Base-by-base conservation (phyloP, 192 early-diverging fungal species). In the Powellomyces hirtus region DNA sequence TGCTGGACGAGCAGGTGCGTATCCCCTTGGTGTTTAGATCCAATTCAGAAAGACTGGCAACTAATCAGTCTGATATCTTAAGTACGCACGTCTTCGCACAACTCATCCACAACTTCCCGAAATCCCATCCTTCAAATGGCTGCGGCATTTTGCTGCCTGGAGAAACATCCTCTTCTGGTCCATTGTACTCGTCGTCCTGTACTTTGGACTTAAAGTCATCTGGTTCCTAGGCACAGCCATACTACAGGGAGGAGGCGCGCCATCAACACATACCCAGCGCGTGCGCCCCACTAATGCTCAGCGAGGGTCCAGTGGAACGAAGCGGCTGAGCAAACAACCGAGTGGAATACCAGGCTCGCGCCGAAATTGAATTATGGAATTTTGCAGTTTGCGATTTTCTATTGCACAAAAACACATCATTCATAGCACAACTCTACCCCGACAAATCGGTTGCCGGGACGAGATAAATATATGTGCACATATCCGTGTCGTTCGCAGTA, bases 1-100 rank as follows among this genome's bases (percentile, higher is more conserved):
- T n/a, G n/a, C 36, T 69, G 11, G 67, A 69, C 37, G n/a, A 50
- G n/a, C 38, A 69, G 67, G 67, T 69, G 42, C n/a, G n/a, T n/a
- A n/a, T n/a, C n/a, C n/a, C n/a, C n/a, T n/a, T n/a, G 18, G 59
- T 42, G 8, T 8, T 18, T 42, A 13, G 40, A 42, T 42, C 18
- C 40, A 13, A 42, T 42, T 42, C 10, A 8, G 10, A 42, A 13
- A 13, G 10, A 42, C 40, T 42, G 8, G 40, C 40, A 18, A 13
- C 18, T 8, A 42, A 42, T 36, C 33, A 0, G 36, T 22, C 35
- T 10, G 16, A 22, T 11, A 22, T 24, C 20, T 61, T 34, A 37
- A 69, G 67, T 69, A 69, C 35, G 67, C 67, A 14, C 5, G 22
- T n/a, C 46, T 69, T 7, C 67, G 56, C 38, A 2, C 5, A 11